Conservation (phyloP, 306 rosid genomes). For the Cicer bijugum region DNA sequence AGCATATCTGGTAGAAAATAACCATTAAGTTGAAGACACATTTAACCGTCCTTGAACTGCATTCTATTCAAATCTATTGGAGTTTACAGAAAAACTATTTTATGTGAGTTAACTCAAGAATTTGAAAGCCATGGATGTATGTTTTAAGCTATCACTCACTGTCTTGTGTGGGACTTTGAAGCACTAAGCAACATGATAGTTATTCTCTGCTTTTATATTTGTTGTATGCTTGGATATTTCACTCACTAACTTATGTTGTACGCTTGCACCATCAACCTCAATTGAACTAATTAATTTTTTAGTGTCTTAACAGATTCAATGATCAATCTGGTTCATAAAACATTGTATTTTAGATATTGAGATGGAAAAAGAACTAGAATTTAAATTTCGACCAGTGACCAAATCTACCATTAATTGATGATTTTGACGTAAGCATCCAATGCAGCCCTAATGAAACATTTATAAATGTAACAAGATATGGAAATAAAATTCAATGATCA, state of each 20-base stretch:
- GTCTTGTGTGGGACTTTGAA: background rate
- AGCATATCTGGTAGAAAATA: conserved; percentile 12
- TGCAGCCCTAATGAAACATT: background rate
- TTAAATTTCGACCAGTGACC: conserved; percentile 16
- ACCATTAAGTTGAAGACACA: background rate
- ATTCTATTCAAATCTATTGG: background rate
- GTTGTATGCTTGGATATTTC: background rate
- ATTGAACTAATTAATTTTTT: background rate
- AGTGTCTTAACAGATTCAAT: background rate
- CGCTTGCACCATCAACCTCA: background rate
- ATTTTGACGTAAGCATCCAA: background rate
- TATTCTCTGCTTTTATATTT: conserved; percentile 13
- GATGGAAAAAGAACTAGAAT: conserved; percentile 36
- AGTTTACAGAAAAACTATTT: background rate
- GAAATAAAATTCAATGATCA: background rate
- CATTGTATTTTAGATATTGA: conserved; percentile 8
- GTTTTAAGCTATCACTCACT: background rate
- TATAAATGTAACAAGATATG: background rate
- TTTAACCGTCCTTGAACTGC: background rate
- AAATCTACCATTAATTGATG: conserved; percentile 20
- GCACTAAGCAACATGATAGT: conserved; percentile 6
- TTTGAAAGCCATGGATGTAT: background rate
- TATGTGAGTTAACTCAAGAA: background rate
- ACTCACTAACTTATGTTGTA: background rate
- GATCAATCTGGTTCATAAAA: background rate